Evolutionary conservation across 2,329 filamentous ascomycete genomes (phyloP), one percentile per base, ranked within the genome.

Genomic region (Xenoacremonium recifei): DNA sequence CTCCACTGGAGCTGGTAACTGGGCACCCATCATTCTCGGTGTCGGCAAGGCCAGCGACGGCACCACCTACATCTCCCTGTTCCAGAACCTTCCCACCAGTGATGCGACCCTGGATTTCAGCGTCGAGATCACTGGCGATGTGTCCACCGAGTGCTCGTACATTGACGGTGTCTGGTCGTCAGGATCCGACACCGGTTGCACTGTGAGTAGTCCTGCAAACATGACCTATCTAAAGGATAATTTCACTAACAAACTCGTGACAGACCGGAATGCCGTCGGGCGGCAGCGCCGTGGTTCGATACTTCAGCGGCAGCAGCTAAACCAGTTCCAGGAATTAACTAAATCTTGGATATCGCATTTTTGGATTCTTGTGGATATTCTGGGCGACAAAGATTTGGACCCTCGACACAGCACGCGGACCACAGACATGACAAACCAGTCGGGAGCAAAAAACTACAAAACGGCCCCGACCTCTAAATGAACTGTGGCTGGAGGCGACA

Each of bases 11-110:
- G 72, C 81, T 45, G 83, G 93, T 53, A 96, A 99, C 80, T 96
- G 79, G 77, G 85, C 93, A 35, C 91, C 93, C 21, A 71, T 89
- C 57, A 92, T 91, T 71, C 72, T 96, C 39, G 92, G 92, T 64
- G 84, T 90, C 47, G 89, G 91, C 48, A 79, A 81, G 66, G 79
- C 76, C 62, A 65, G 60, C 12, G 57, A 76, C 57, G 82, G 85
- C 60, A 70, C 68, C 49, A 93, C 85, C 31, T 97, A 81, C 73
- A 71, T 96, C 46, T 89, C 88, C 37, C 80, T 96, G 65, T 89
- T 92, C 77, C 82, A 84, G 63, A 96, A 97, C 73, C 60, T 69
- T 47, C 89, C 90, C 5, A 95, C 87, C 42, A 89, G 81, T 55
- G 63, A 67, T 15, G 82, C 80, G 27, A 67, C 72, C 48, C 82